phyloP scores from a whole-genome alignment of 2,329 filamentous ascomycete species.

The Sporothrix sp. region DNA sequence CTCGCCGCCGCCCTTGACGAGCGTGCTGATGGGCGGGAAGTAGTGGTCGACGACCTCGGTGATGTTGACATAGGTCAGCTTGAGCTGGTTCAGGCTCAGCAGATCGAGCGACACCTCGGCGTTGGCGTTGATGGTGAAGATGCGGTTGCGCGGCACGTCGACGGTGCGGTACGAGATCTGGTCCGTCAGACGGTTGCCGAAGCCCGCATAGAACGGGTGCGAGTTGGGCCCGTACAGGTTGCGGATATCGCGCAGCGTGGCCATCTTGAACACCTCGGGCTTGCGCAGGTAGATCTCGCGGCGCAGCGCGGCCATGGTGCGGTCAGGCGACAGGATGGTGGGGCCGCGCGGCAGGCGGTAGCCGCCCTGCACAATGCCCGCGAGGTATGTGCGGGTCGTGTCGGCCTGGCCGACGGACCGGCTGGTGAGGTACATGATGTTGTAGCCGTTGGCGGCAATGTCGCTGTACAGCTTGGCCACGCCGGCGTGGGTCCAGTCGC shows the following conservation, averaged over 20 bases:
- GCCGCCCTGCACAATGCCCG: conserved; percentile 79
- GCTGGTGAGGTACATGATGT: conserved; percentile 95
- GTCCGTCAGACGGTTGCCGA: conserved; percentile 92
- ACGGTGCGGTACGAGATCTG: conserved; percentile 93
- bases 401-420: conserved; percentile 91
- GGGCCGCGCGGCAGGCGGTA: conserved; percentile 81
- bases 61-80: conserved; percentile 95
- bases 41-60: conserved; percentile 96
- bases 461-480: conserved; percentile 97
- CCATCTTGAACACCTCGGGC: conserved; percentile 99
- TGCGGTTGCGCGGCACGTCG: conserved; percentile 85
- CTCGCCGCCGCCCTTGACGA: conserved; percentile 83
- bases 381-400: conserved; percentile 77
- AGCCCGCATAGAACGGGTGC: conserved; percentile 91
- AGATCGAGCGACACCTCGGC: conserved; percentile 90
- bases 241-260: conserved; percentile 87
- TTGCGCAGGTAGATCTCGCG: conserved; percentile 92
- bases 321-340: conserved; percentile 88
- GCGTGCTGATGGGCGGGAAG: conserved; percentile 81
- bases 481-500: conserved; percentile 95
- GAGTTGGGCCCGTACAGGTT: conserved; percentile 68
- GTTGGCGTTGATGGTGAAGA: conserved; percentile 96
- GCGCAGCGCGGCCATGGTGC: conserved; percentile 85
- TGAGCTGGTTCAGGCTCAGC: conserved; percentile 84
- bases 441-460: conserved; percentile 91